Percentiles rank a stretch among this genome's conserved stretches.
phyloP scores from a whole-genome alignment of 2,329 filamentous ascomycete species.

The Torrubiellomyces zombiae region DNA sequence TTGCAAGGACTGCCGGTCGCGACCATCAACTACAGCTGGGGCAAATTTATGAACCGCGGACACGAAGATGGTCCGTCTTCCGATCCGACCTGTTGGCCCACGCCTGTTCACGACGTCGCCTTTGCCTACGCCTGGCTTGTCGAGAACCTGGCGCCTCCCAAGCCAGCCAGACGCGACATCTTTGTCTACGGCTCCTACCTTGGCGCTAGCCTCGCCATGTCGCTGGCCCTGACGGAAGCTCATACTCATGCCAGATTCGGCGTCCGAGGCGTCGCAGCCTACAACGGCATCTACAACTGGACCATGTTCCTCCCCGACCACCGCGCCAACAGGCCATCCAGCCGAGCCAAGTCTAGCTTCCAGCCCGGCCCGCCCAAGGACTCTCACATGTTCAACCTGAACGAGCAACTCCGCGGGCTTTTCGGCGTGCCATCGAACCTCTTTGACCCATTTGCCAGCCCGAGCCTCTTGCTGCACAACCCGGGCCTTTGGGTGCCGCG shows the following conservation, averaged over 20 bases:
- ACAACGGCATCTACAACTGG: conserved; percentile 50
- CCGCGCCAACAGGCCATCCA: conserved; percentile 19
- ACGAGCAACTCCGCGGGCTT: conserved; percentile 20
- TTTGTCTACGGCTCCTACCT: conserved; percentile 40
- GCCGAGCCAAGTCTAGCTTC: conserved; percentile 6
- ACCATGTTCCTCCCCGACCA: conserved; percentile 41
- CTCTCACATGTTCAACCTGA: conserved; percentile 20
- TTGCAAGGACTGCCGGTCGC: conserved; percentile 28
- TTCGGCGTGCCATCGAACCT: conserved; percentile 31
- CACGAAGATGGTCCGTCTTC: conserved; percentile 4
- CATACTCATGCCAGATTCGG: conserved; percentile 23
- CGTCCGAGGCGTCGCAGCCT: conserved; percentile 35
- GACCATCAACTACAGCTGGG: conserved; percentile 45
- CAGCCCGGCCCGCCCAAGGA: conserved; percentile 11
- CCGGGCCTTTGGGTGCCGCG: conserved; percentile 28
- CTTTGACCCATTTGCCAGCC: conserved; percentile 44
- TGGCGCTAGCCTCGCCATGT: conserved; percentile 38
- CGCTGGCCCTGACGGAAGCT: conserved; percentile 40
- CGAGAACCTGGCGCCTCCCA: conserved; percentile 23
- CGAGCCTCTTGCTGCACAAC: conserved; percentile 40
- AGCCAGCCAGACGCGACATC: conserved; percentile 17
- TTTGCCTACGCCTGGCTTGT: conserved; percentile 37
- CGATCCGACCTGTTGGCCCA: conserved; percentile 33
- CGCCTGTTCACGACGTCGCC: conserved; percentile 37
- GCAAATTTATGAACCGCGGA: conserved; percentile 8